Evolutionary conservation across 2,329 filamentous ascomycete species (phyloP), one percentile per base, ranked within the genome.

Genomic region (Seiridium cupressi): DNA sequence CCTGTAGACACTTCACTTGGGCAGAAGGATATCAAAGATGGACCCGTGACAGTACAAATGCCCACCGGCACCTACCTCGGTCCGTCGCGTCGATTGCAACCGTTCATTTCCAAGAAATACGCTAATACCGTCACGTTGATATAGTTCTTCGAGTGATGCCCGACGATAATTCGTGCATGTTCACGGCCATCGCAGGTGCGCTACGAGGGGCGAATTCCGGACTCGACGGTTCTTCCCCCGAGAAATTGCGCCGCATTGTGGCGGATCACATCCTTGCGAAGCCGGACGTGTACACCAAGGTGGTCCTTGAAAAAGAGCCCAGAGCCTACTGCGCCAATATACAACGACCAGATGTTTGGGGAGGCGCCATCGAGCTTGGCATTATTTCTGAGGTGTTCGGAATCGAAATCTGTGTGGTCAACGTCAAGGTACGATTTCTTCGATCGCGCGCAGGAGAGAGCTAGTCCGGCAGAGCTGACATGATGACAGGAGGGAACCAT

Each of bases 141-240:
- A n/a, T 48, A 86, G 90, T 96, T 7, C 84, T 97, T 18, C 89
- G 94, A 11, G 91, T 98, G 55, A 97, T 98, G 94, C 92, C 93
- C 4, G 94, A 97, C 70, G 94, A 98, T 74, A 97, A 97, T 75
- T 92, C 89, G 61, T 98, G 94, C 76, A 87, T 98, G 69, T 98
- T 97, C 75, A 90, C 93, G 35, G 93, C 94, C 0, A 88, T 98
- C 51, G 91, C 91, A 13, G 90, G 89, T 58, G 90, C 90, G 3
- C 82, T 96, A n/a, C 85, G 92, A 54, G 84, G 78, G 34, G 73
- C 77, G 18, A 74, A 80, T 54, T 73, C 76, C n/a, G 76, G 77
- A 5, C 70, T 74, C 47, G 62, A 63, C 32, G 59, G 62, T 5
- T 64, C 63, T 48, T 60, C 58, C 5, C 62, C 65, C 5, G 58